Conservation (phyloP, 768 basidiomycete species). For the Suillus alpinus region DNA sequence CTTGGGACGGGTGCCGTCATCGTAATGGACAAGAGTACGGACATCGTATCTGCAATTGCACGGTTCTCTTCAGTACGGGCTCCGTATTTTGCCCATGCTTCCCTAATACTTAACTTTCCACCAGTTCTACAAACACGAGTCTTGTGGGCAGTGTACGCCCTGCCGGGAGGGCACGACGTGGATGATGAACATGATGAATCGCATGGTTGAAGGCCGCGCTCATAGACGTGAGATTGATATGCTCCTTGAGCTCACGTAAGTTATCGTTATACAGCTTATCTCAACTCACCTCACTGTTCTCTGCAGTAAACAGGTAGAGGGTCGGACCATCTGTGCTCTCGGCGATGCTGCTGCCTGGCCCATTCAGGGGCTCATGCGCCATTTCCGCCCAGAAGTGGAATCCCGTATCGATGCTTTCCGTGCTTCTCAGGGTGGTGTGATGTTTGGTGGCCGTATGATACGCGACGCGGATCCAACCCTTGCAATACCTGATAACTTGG, state of each 20-base stretch:
- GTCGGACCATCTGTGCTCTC: constrained; percentile 94
- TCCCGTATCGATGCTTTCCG: constrained; percentile 79
- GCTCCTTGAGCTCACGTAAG: constrained; percentile 90
- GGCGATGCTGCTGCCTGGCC: constrained; percentile 99
- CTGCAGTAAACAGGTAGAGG: constrained; percentile 89
- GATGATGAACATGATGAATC: constrained; percentile 99
- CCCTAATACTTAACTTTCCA: constrained; percentile 5
- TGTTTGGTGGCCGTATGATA: constrained; percentile 81
- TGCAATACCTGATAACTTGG: constrained; percentile 75
- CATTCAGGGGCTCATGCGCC: constrained; percentile 95
- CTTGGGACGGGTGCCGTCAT: constrained; percentile 98
- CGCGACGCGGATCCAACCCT: constrained; percentile 67
- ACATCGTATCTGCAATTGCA: constrained; percentile 91
- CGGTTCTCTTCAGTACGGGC: constrained; percentile 72
- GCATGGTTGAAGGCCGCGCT: constrained; percentile 88
- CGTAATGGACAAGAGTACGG: constrained; percentile 98
- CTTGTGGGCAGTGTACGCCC: constrained; percentile 95
- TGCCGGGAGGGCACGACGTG: constrained; percentile 95
- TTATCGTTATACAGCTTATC: constrained; percentile 10
- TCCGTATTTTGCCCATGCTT: not conserved
- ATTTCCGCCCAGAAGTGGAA: constrained; percentile 96
- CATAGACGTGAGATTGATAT: constrained; percentile 96
- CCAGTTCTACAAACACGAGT: constrained; percentile 97
- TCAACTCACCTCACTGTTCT: constrained; percentile 6
- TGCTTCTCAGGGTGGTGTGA: constrained; percentile 71